Percentiles rank a stretch among this genome's conserved stretches.
These are phyloP conservation scores for Penicillium sp. DNA, from an alignment of 2,329 filamentous ascomycete species.

Conservation along the genomic window DNA sequence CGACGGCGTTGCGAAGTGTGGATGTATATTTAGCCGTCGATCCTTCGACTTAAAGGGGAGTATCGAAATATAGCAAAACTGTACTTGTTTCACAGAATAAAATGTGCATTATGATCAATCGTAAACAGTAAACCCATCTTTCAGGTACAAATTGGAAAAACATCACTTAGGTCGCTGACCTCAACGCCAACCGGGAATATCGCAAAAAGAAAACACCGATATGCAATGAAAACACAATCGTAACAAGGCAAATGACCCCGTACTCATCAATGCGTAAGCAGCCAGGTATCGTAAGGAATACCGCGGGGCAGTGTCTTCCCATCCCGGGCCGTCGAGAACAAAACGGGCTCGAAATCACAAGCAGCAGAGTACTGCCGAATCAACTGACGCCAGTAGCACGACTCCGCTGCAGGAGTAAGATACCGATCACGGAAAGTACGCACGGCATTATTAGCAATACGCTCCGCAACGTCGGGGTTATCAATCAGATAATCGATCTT, in stretches of 20 bases:
- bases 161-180: not conserved
- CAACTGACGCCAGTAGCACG: constrained; percentile 55
- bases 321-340: constrained; percentile 28
- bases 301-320: constrained; percentile 32
- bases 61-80: not conserved
- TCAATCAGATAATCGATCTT: constrained; percentile 45
- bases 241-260: not conserved
- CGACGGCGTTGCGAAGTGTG: constrained; percentile 77
- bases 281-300: constrained; percentile 42
- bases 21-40: not conserved
- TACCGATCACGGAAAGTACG: constrained; percentile 52
- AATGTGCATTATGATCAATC: not conserved
- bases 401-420: constrained; percentile 53
- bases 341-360: constrained; percentile 42
- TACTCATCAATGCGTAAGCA: constrained; percentile 23
- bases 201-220: not conserved
- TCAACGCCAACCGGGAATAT: constrained; percentile 3
- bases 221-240: not conserved
- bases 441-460: constrained; percentile 50
- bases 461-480: constrained; percentile 44
- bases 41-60: not conserved
- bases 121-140: not conserved
- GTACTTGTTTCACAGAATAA: not conserved
- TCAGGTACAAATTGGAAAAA: not conserved
- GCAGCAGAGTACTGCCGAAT: constrained; percentile 37